Base-by-base conservation (phyloP, 1,284 basidiomycete species). In the Microbotryum silenes-acaulis region DNA sequence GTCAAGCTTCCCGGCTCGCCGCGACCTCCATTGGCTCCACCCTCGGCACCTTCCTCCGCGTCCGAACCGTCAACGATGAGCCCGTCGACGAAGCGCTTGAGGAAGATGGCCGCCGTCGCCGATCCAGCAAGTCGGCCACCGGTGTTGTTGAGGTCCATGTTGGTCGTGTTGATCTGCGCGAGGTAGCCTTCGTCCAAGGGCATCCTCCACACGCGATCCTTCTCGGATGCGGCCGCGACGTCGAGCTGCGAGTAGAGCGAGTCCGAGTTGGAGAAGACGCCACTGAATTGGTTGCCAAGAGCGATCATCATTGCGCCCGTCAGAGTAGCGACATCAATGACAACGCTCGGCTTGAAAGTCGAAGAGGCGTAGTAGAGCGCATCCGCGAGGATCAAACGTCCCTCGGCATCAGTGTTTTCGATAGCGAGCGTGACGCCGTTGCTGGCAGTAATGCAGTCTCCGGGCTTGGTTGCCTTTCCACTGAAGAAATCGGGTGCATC, bases 341-440 rank as follows among this genome's bases (percentile, higher is more conserved):
- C 77, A 0, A 87, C 89, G 73, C 88, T 84, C 1, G 90, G 85
- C 74, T 87, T 87, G 79, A 82, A 90, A 54, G 82, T 80, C 8
- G 86, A 84, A 1, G 85, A 83, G n/a, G 84, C 83, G 73, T 92
- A 93, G 74, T 88, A 88, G 54, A 93, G 81, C 3, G 89, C 88
- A 74, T 93, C 90, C 80, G 74, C 72, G n/a, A 72, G 58, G 25
- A 92, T 79, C 25, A 93, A 79, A 31, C 91, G 84, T 21, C 91
- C 90, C 73, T 91, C 88, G 5, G 89, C 89, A 72, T 91, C 89
- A 6, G 89, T 91, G 76, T 91, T 91, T 77, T 91, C 88, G 46
- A 92, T 82, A 74, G 92, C 88, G 42, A 93, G 81, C 0, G 86
- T 85, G 75, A 90, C 89, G 48, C 90, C 89, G 72, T 91, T 91